A percentile compares a stretch with the other conserved stretches of the same genome.
Evolutionary conservation across 805 yeast species (phyloP).

Genomic region (Barnettozyma vustinii): DNA sequence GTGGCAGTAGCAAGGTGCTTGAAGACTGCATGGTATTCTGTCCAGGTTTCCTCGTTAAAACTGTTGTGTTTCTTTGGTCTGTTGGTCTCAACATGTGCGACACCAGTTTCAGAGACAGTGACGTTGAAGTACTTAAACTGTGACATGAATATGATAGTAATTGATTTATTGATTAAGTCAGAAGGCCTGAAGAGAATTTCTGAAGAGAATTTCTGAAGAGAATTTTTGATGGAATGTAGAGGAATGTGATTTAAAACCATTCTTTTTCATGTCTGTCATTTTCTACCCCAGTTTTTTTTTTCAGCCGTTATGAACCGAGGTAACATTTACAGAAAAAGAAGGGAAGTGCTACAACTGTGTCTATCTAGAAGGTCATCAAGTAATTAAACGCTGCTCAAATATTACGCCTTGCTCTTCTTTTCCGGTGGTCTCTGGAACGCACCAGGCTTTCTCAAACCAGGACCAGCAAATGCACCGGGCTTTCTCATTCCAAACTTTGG

Average conservation of each 20-base stretch:
- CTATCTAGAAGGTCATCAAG: neutral
- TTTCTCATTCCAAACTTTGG: constrained; percentile 25
- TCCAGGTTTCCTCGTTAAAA: constrained; percentile 49
- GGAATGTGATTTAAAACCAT: no score
- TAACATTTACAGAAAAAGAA: neutral
- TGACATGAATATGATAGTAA: neutral
- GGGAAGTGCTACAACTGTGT: neutral
- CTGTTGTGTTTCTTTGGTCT: constrained; percentile 59
- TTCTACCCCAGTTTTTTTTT: constrained; percentile 2
- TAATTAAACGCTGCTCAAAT: neutral
- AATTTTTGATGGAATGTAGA: no score
- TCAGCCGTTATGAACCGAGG: neutral
- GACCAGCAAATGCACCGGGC: constrained; percentile 17
- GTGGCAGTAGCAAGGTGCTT: constrained; percentile 37
- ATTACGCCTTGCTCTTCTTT: constrained; percentile 18
- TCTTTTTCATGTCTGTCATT: neutral
- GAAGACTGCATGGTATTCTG: constrained; percentile 47
- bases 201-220: no score
- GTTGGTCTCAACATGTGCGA: constrained; percentile 55
- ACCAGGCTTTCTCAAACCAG: constrained; percentile 25
- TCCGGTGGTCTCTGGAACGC: constrained; percentile 25
- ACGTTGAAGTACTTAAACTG: constrained; percentile 19
- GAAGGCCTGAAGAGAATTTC: no score
- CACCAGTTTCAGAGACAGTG: constrained; percentile 21
- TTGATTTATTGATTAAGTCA: neutral